Percentiles rank a stretch among this genome's conserved stretches.
phyloP scores from a whole-genome alignment of 371 early-diverging fungal genomes.

The Rhizopus sp. region DNA sequence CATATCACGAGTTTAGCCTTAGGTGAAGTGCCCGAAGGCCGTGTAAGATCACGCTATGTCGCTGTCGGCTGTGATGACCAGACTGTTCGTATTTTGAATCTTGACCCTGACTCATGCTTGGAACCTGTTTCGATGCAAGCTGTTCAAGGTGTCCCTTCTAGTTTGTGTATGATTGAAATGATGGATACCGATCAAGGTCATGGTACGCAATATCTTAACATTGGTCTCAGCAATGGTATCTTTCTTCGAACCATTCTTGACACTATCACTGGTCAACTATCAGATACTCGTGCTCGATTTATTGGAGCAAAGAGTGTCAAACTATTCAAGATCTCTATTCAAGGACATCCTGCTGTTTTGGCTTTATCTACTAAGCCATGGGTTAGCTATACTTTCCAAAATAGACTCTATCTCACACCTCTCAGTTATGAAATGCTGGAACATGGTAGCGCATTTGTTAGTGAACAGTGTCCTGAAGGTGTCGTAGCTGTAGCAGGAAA shows the following conservation, averaged over 20 bases:
- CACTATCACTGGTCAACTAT: conserved; percentile 79
- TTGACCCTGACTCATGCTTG: conserved; percentile 81
- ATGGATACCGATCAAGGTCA: conserved; percentile 64
- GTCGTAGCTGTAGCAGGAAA: conserved; percentile 89
- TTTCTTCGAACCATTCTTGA: conserved; percentile 88
- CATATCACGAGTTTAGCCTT: conserved; percentile 78
- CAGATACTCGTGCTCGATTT: conserved; percentile 87
- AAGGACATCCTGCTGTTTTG: conserved; percentile 74
- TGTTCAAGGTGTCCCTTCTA: conserved; percentile 52
- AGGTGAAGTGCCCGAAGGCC: conserved; percentile 81
- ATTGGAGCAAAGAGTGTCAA: conserved; percentile 86
- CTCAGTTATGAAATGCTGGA: conserved; percentile 78
- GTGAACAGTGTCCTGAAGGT: conserved; percentile 89
- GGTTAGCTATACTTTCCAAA: conserved; percentile 85
- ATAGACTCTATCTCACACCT: conserved; percentile 56
- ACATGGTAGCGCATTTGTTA: conserved; percentile 84
- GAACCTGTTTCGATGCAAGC: conserved; percentile 86
- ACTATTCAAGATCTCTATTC: conserved; percentile 69
- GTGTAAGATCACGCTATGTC: conserved; percentile 77
- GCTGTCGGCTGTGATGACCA: conserved; percentile 93
- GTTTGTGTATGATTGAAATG: conserved; percentile 77
- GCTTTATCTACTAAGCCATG: conserved; percentile 90
- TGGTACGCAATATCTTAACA: conserved; percentile 79
- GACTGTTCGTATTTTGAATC: conserved; percentile 86
- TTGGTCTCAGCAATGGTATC: conserved; percentile 91